Conservation (phyloP, 257 asterid genomes). For the Solanum paucissectum region DNA sequence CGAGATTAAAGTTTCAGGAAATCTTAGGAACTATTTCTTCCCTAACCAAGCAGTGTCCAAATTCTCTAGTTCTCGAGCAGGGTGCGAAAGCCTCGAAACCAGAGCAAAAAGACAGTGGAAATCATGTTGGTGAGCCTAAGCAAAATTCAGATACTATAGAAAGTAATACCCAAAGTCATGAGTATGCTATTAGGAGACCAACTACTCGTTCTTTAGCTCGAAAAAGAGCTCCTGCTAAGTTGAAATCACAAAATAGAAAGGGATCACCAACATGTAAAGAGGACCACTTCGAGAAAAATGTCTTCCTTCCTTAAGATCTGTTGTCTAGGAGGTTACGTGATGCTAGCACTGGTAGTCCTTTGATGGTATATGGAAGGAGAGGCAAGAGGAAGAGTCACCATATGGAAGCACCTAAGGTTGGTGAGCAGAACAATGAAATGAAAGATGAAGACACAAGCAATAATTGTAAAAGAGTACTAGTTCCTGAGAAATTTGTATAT, state of each 20-base stretch:
- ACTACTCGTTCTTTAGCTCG: constrained; percentile 34
- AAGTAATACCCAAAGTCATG: constrained; percentile 43
- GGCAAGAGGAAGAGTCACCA: constrained; percentile 20
- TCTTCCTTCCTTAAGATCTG: too few species aligned
- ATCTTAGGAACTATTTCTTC: too few species aligned
- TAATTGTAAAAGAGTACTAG: constrained; percentile 20
- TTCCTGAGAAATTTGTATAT: not conserved
- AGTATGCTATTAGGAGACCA: constrained; percentile 28
- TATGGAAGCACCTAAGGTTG: constrained; percentile 16
- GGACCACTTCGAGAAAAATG: too few species aligned
- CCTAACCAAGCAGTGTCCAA: too few species aligned
- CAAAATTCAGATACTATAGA: too few species aligned
- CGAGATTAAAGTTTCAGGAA: too few species aligned
- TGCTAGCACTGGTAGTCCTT: constrained; percentile 31
- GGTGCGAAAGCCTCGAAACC: too few species aligned
- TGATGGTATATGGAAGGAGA: constrained; percentile 27
- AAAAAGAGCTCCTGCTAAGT: constrained; percentile 33
- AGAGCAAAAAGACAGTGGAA: too few species aligned
- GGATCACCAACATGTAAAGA: too few species aligned
- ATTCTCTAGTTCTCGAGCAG: too few species aligned
- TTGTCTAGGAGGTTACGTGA: too few species aligned
- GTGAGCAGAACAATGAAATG: constrained; percentile 18
- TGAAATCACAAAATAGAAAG: constrained; percentile 12
- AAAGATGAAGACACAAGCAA: constrained; percentile 24
- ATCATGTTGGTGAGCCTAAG: too few species aligned